Conservation (phyloP, 1,284 basidiomycete genomes). For the Heliocybe sulcata region DNA sequence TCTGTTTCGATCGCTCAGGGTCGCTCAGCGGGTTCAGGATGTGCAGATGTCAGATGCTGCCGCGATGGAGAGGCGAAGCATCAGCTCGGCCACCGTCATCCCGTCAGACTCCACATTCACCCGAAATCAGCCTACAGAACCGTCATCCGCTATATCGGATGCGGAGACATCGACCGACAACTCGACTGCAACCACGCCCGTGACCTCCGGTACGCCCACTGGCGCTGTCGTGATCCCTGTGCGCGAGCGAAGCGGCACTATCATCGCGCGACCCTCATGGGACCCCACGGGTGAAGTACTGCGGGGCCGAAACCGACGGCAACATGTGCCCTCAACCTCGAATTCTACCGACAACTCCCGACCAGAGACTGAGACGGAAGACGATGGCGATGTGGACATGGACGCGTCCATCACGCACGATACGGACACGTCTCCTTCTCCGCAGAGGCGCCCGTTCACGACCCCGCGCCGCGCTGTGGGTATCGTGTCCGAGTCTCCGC, state of each 20-base stretch:
- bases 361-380: constrained; percentile 69
- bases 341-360: constrained; percentile 52
- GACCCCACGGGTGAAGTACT: constrained; percentile 26
- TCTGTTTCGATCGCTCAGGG: background rate
- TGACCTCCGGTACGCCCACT: constrained; percentile 51
- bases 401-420: constrained; percentile 38
- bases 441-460: constrained; percentile 14
- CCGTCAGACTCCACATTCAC: background rate
- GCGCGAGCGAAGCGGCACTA: constrained; percentile 68
- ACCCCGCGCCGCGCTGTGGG: constrained; percentile 43
- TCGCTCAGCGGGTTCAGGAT: background rate
- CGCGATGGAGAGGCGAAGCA: background rate
- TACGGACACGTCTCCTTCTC: constrained; percentile 25
- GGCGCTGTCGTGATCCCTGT: constrained; percentile 43
- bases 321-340: constrained; percentile 33
- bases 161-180: constrained; percentile 52
- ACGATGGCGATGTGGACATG: constrained; percentile 55
- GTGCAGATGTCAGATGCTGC: background rate
- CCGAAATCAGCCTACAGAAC: constrained; percentile 5
- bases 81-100: background rate
- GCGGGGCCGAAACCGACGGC: constrained; percentile 22
- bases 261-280: constrained; percentile 61
- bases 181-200: constrained; percentile 50
- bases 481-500: constrained; percentile 49
- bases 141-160: constrained; percentile 34